phyloP scores from a whole-genome alignment of 1,284 basidiomycete species.

The Sanghuangporus weigelae region DNA sequence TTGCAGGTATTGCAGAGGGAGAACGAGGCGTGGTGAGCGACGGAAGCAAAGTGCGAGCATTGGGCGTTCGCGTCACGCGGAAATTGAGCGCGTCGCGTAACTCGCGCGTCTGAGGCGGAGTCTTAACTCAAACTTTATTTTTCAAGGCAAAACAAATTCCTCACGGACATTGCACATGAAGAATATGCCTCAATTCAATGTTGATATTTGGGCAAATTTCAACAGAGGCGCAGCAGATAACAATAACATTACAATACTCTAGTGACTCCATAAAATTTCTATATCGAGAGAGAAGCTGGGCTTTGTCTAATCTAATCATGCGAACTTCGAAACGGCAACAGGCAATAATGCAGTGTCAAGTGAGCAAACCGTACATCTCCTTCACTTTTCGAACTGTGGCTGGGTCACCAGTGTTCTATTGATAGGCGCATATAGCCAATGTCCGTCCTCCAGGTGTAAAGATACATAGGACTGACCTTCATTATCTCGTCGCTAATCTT shows the following conservation, averaged over 20 bases:
- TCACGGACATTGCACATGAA: not conserved
- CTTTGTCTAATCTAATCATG: too few species aligned
- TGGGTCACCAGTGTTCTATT: conserved; percentile 31
- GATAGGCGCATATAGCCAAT: not conserved
- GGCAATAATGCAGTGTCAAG: not conserved
- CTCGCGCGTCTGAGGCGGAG: not conserved
- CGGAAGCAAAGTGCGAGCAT: not conserved
- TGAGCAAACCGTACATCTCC: conserved; percentile 23
- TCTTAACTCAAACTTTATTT: not conserved
- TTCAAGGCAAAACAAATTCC: too few species aligned
- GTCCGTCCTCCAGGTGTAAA: not conserved
- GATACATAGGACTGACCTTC: conserved; percentile 53
- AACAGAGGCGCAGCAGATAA: too few species aligned
- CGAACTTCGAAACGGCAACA: not conserved
- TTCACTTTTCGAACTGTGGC: conserved; percentile 28
- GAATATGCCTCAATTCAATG: too few species aligned
- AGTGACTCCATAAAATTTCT: too few species aligned
- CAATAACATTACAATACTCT: too few species aligned
- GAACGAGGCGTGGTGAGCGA: not conserved
- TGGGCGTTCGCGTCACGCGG: not conserved
- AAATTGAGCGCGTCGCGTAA: not conserved
- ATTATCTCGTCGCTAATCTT: conserved; percentile 89
- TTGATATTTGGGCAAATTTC: too few species aligned
- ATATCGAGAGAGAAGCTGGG: too few species aligned
- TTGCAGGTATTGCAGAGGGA: not conserved